Evolutionary conservation across 305 asterid species (phyloP), one percentile per base, ranked within the genome.

Genomic region (Solanum hybrid): DNA sequence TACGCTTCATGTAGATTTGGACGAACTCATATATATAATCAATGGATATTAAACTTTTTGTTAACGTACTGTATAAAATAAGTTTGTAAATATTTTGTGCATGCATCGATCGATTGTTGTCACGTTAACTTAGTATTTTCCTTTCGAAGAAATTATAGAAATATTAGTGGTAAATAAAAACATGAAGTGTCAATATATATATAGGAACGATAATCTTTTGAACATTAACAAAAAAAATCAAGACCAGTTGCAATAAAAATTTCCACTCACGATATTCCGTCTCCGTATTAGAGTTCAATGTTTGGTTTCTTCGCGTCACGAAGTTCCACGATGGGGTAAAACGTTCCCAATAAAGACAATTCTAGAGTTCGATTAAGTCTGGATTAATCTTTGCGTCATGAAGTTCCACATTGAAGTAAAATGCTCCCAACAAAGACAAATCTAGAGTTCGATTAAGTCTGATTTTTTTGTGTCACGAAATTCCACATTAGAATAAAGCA

Each of bases 401-500:
- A 70, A 26, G 1, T 70, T n/a, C 0, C 17, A 70, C 8, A 1
- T 24, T 10, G 32, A 24, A 6, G 77, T 72, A 72, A 72, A 72
- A 15, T 0, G 0, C 33, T 72, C 8, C 2, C 10, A 6, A 72
- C 0, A 12, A 72, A 26, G 2, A 26, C 10, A 5, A 26, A 0
- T 72, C 0, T 72, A 26, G 1, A 12, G 20, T 72, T 12, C 0
- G 22, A 72, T 5, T 12, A 12, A 5, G 20, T 72, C 2, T 26
- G 0, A 3, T 0, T 72, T 26, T 2, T 72, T 26, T 1, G 20
- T 0, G 2, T 72, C 34, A 11, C 17, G 0, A 72, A 27, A 1
- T 72, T 12, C 10, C 33, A 72, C 3, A 2, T 26, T 10, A 0
- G 8, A 10, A 65, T 65, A 65, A 65, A 9, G 27, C 3, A 0